These are phyloP conservation scores for Saccharomyces hybrid DNA, from an alignment of 1,139 yeast species.

Conservation along the genomic window DNA sequence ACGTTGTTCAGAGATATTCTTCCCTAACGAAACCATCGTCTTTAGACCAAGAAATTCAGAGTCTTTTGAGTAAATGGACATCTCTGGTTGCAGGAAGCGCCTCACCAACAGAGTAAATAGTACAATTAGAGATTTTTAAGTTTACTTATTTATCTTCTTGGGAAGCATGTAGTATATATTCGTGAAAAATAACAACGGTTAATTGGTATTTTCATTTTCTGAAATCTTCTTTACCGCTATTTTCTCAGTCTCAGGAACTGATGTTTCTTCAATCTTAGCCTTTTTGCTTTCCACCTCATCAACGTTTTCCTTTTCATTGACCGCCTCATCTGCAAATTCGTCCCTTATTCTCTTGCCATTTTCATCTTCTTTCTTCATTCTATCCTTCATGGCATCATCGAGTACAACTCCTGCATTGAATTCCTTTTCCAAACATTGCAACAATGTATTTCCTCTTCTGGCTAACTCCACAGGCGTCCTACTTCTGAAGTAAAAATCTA, in stretches of 20 bases:
- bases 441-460: slow-evolving; percentile 59
- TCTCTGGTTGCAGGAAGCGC: neutral
- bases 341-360: slow-evolving; percentile 21
- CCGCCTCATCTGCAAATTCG: slow-evolving; percentile 16
- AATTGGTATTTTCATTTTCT: neutral
- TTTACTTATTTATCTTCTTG: neutral
- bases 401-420: slow-evolving; percentile 29
- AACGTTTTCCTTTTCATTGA: slow-evolving; percentile 3
- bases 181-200: neutral
- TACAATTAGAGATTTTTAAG: neutral
- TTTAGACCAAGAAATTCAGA: slow-evolving; percentile 43
- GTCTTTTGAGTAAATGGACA: slow-evolving; percentile 33
- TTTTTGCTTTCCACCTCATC: slow-evolving; percentile 1
- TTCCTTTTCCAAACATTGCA: slow-evolving; percentile 60
- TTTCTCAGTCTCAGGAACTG: neutral
- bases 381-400: slow-evolving; percentile 22
- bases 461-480: slow-evolving; percentile 57
- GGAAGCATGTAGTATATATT: neutral
- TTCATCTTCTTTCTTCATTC: slow-evolving; percentile 27
- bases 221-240: neutral
- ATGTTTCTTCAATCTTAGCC: neutral
- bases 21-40: slow-evolving; percentile 61
- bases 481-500: slow-evolving; percentile 66
- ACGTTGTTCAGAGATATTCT: slow-evolving; percentile 62
- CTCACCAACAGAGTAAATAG: neutral